Base-by-base conservation (phyloP, 352 stramenopile genomes). In the Phytophthora sp. region DNA sequence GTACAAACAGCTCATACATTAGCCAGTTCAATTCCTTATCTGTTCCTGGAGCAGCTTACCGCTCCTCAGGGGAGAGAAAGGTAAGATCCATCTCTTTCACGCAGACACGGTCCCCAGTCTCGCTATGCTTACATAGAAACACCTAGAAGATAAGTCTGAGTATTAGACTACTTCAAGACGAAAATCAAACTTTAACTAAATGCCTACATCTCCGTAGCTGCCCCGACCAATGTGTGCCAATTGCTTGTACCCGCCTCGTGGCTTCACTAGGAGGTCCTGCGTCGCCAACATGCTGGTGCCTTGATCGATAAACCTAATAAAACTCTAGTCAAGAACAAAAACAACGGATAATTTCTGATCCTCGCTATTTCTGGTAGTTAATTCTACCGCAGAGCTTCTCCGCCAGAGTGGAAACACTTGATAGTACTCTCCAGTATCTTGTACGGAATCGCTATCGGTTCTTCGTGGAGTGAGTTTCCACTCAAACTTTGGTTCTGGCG, bases 361-460 rank as follows among this genome's bases (percentile, higher is more conserved):
- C 38, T 42, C 57, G 35, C 54, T 68, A 68, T 63, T 68, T 68
- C 29, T 57, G 49, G 27, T 46, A 12, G 15, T 69, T 57, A 73
- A 27, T 52, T 66, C 61, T 42, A 74, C n/a, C 53, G 60, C 35
- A 70, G 36, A 23, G 60, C 61, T 61, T 71, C 44, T 59, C 66
- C 61, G 3, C 66, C 66, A 6, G 59, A 66, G 62, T 76, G 68
- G 26, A 90, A 89, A 51, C 73, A 84, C 54, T 84, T 84, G 54
- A 93, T 64, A 9, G 79, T 86, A 63, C 81, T 89, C 45, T 93
- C 85, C 9, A 93, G 53, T 11, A 93, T 74, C 61, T 91, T 93
- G 68, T 85, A 93, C 23, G 79, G 70, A 29, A 84, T 73, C 7
- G 63, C 63, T 12, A 59, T 56, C 7, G 70, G 61, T 26, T 82